phyloP scores from a whole-genome alignment of 23 red algal genomes.

The Gracilaria gracilis region DNA sequence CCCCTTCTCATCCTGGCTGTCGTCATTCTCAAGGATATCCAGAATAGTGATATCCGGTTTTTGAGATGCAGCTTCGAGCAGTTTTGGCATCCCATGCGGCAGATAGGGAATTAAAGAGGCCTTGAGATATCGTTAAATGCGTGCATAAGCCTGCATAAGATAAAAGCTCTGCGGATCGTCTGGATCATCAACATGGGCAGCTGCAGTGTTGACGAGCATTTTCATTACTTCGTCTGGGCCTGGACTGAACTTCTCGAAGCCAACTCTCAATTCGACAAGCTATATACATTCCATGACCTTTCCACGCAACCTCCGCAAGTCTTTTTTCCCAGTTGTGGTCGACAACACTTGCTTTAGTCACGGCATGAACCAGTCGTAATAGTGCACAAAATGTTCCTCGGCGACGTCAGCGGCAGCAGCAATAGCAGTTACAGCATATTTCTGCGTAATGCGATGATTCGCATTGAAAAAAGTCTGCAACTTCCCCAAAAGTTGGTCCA shows the following conservation, averaged over 20 bases:
- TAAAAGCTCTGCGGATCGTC: conserved; percentile 97
- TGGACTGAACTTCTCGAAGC: conserved; percentile 80
- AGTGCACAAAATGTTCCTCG: conserved; percentile 80
- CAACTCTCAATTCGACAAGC: conserved; percentile 93
- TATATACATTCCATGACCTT: conserved; percentile 99
- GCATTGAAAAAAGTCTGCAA: conserved; percentile 85
- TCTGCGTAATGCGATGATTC: conserved; percentile 77
- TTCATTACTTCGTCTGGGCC: conserved; percentile 96
- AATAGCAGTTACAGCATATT: conserved; percentile 97
- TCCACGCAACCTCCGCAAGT: conserved; percentile 81
- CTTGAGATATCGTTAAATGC: conserved; percentile 90
- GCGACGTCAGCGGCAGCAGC: conserved; percentile 95
- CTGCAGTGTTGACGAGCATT: conserved; percentile 81
- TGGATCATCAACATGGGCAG: conserved; percentile 64
- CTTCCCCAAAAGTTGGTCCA: conserved; percentile 84
- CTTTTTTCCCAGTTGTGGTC: conserved; percentile 73
- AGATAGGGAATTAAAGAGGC: conserved; percentile 91
- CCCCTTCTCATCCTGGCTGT: conserved; percentile 83
- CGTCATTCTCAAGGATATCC: conserved; percentile 55
- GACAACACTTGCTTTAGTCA: conserved; percentile 84
- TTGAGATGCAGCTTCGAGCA: conserved; percentile 77
- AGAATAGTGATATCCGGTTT: conserved; percentile 96
- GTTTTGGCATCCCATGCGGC: conserved; percentile 91
- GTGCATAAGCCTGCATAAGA: conserved; percentile 99
- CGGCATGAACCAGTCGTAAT: conserved; percentile 98